Conservation (phyloP, 1,284 basidiomycete species). For the Thelephora terrestris region DNA sequence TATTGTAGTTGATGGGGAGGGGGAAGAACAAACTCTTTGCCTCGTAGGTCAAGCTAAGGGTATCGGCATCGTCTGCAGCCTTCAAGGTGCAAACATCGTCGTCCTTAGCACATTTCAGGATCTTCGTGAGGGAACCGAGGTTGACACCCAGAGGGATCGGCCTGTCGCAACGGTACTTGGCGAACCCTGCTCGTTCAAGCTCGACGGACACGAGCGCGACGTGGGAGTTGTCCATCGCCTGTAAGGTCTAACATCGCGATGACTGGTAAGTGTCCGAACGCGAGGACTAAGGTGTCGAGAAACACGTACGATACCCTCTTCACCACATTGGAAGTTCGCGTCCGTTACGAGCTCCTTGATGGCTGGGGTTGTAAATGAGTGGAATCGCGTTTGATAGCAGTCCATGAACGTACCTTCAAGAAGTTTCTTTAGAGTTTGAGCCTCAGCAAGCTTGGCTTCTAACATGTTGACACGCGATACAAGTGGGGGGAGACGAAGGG, state of each 20-base stretch:
- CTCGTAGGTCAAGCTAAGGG: conserved; percentile 87
- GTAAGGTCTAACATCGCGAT: conserved; percentile 50
- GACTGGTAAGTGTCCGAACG: neutral
- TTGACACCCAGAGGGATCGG: conserved; percentile 93
- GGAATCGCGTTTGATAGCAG: conserved; percentile 8
- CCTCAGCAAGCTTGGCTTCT: conserved; percentile 82
- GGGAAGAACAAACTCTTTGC: conserved; percentile 61
- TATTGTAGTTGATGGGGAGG: conserved; percentile 9
- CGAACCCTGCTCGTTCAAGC: conserved; percentile 71
- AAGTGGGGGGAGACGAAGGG: too few species aligned
- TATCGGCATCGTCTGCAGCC: conserved; percentile 87
- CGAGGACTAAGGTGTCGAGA: neutral
- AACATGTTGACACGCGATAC: conserved; percentile 44
- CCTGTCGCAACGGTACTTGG: conserved; percentile 89
- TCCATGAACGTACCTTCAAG: conserved; percentile 58
- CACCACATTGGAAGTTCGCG: conserved; percentile 96
- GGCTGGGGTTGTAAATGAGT: conserved; percentile 37
- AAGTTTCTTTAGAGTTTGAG: conserved; percentile 77
- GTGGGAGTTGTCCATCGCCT: conserved; percentile 99
- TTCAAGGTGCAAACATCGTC: conserved; percentile 91
- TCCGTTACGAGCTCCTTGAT: conserved; percentile 97
- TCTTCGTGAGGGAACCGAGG: conserved; percentile 86
- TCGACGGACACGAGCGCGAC: conserved; percentile 90
- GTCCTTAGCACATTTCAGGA: conserved; percentile 95
- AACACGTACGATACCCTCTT: conserved; percentile 81